A percentile compares a stretch with the other conserved stretches of the same genome.
Conservation (phyloP, 2,329 filamentous ascomycete species). For the Ophiostoma montium region DNA sequence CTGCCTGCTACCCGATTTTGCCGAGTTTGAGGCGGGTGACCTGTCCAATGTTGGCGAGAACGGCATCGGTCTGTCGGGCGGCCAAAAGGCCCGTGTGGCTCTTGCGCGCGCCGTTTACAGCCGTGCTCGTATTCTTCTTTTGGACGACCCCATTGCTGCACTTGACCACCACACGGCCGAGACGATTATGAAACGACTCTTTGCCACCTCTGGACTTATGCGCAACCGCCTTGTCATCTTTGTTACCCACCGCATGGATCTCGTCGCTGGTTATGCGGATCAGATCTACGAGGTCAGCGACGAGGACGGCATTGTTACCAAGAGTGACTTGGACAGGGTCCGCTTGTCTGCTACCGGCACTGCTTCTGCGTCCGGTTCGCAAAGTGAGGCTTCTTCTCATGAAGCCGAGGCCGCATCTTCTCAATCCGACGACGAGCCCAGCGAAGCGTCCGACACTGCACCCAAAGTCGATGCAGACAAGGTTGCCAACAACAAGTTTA, state of each 20-base stretch:
- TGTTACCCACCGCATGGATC: conserved; percentile 66
- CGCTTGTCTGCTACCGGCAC: conserved; percentile 17
- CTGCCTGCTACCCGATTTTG: conserved; percentile 40
- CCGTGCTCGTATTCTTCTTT: conserved; percentile 38
- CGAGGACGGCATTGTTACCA: conserved; percentile 32
- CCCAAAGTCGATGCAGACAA: conserved; percentile 28
- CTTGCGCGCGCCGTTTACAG: conserved; percentile 50
- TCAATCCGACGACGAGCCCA: conserved; percentile 16
- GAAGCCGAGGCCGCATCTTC: conserved; percentile 10
- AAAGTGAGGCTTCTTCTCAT: neutral
- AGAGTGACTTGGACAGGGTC: conserved; percentile 6
- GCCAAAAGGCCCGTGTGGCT: conserved; percentile 48
- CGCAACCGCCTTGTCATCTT: conserved; percentile 58
- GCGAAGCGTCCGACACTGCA: conserved; percentile 14
- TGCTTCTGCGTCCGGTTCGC: conserved; percentile 15
- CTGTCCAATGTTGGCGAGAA: conserved; percentile 46
- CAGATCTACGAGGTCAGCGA: conserved; percentile 58
- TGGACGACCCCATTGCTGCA: conserved; percentile 50
- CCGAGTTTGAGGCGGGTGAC: conserved; percentile 42
- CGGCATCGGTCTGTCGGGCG: conserved; percentile 48
- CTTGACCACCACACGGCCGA: conserved; percentile 48
- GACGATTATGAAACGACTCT: conserved; percentile 45
- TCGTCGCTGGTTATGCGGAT: conserved; percentile 58
- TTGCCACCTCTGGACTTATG: conserved; percentile 25
- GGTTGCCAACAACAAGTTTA: conserved; percentile 54